Conservation (phyloP, 192 early-diverging fungal genomes). For the Coemansia sp. region DNA sequence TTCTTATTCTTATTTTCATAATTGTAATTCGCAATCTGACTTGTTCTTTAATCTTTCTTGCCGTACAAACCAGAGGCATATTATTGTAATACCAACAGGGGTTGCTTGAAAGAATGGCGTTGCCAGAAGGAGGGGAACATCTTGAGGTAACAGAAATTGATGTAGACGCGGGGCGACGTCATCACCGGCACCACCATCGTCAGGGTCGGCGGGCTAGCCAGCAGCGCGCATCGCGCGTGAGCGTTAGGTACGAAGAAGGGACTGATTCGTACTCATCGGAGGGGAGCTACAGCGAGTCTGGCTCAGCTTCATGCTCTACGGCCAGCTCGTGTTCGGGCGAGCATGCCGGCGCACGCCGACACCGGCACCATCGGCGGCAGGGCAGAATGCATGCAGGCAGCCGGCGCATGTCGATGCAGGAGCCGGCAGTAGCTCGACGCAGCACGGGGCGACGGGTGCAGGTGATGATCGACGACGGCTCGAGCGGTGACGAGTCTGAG, state of each 20-base stretch:
- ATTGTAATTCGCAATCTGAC: neutral
- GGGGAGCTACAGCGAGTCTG: slow-evolving; percentile 40
- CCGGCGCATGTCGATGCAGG: slow-evolving; percentile 27
- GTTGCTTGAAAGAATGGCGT: neutral
- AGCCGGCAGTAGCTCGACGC: slow-evolving; percentile 25
- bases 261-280: slow-evolving; percentile 11
- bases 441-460: slow-evolving; percentile 28
- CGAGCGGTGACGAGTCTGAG: slow-evolving; percentile 16
- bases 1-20: neutral
- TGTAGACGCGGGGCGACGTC: neutral
- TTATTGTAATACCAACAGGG: neutral
- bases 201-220: slow-evolving; percentile 1
- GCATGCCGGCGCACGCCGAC: slow-evolving; percentile 23
- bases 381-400: slow-evolving; percentile 7
- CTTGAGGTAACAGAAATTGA: neutral
- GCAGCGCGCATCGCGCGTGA: slow-evolving; percentile 1
- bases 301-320: slow-evolving; percentile 46
- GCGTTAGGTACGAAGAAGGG: neutral
- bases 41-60: neutral
- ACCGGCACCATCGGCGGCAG: slow-evolving; percentile 35
- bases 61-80: neutral
- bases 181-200: slow-evolving; percentile 17
- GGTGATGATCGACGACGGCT: slow-evolving; percentile 22
- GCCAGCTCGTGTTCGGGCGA: slow-evolving; percentile 42
- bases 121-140: neutral